phyloP scores from a whole-genome alignment of 192 early-diverging fungal species.

The Funneliformis geosporum region DNA sequence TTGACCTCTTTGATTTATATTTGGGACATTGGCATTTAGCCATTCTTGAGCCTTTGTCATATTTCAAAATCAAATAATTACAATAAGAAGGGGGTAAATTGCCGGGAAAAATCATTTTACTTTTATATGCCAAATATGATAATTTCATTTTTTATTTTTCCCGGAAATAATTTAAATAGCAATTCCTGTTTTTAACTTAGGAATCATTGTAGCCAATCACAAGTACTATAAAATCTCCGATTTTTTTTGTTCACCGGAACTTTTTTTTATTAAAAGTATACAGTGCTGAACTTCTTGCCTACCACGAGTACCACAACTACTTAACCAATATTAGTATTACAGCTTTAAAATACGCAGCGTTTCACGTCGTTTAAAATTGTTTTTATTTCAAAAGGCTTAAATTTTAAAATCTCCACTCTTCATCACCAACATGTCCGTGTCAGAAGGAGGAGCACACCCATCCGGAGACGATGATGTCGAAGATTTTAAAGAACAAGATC shows the following conservation, averaged over 20 bases:
- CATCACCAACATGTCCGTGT: conserved; percentile 33
- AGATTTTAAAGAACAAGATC: conserved; percentile 92
- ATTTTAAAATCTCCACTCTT: background rate
- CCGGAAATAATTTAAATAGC: too few relatives aligned
- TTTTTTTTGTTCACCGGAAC: background rate
- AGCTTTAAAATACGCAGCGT: background rate
- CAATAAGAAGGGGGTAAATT: too few relatives aligned
- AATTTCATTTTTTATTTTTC: too few relatives aligned
- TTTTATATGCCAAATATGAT: too few relatives aligned
- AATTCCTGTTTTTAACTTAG: background rate
- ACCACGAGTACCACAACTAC: background rate
- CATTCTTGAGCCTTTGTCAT: too few relatives aligned
- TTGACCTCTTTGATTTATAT: too few relatives aligned
- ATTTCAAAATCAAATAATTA: too few relatives aligned
- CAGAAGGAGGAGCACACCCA: conserved; percentile 44
- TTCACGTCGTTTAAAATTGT: background rate
- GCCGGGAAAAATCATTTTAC: too few relatives aligned
- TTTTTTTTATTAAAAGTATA: background rate
- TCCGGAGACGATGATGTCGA: conserved; percentile 59
- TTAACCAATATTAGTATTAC: background rate
- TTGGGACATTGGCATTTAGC: too few relatives aligned
- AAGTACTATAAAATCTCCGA: background rate
- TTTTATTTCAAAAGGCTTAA: background rate
- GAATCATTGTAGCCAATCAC: background rate
- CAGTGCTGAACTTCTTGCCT: background rate